phyloP scores from a whole-genome alignment of 805 yeast species.

The Suhomyces xylopsoci region DNA sequence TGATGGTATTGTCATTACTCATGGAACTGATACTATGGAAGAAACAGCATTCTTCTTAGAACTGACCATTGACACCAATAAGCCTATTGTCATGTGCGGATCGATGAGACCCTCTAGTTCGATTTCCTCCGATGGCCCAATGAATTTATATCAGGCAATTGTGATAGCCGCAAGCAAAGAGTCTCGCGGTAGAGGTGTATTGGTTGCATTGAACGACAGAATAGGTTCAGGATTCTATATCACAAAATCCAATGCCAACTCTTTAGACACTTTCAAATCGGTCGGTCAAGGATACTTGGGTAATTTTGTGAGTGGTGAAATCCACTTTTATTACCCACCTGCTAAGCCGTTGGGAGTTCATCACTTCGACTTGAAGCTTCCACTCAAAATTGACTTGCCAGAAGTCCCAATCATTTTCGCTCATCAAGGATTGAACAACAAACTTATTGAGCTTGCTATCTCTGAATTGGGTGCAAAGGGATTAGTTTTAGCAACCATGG shows the following conservation, averaged over 20 bases:
- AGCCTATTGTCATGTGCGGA: slow-evolving; percentile 68
- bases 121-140: slow-evolving; percentile 69
- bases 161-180: slow-evolving; percentile 54
- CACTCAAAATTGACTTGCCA: slow-evolving; percentile 23
- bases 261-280: slow-evolving; percentile 65
- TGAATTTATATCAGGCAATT: slow-evolving; percentile 69
- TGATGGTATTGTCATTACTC: slow-evolving; percentile 64
- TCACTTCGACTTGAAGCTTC: slow-evolving; percentile 33
- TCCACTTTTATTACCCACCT: slow-evolving; percentile 64
- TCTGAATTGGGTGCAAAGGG: slow-evolving; percentile 49
- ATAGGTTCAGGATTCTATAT: slow-evolving; percentile 69
- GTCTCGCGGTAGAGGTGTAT: slow-evolving; percentile 55
- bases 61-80: slow-evolving; percentile 37
- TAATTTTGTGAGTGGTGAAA: slow-evolving; percentile 62
- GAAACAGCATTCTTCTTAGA: slow-evolving; percentile 67
- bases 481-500: slow-evolving; percentile 64
- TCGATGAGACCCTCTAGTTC: slow-evolving; percentile 74
- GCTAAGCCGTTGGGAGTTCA: slow-evolving; percentile 51
- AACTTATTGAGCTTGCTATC: slow-evolving; percentile 45
- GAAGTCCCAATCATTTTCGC: slow-evolving; percentile 58
- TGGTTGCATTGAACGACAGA: slow-evolving; percentile 65
- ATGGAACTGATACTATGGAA: slow-evolving; percentile 69
- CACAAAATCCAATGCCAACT: slow-evolving; percentile 68
- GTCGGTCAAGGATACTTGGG: slow-evolving; percentile 72
- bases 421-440: slow-evolving; percentile 57